Conservation (phyloP, 495 filamentous ascomycete species). For the Aspergillus saccharolyticus region DNA sequence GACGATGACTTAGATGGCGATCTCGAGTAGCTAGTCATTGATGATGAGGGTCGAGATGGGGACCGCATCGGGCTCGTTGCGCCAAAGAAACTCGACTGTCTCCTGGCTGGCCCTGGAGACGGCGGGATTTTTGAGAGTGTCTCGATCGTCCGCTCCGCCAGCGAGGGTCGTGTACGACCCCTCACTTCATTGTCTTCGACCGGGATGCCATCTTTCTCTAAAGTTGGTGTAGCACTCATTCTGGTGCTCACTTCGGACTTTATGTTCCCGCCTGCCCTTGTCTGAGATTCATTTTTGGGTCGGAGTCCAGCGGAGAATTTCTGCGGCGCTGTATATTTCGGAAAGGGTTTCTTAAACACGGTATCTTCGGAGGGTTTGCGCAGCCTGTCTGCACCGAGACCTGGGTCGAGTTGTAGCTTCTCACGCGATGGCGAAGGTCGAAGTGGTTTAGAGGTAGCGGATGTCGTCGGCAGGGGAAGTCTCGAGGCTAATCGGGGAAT, state of each 20-base stretch:
- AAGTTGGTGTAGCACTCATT: slow-evolving; percentile 5
- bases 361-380: slow-evolving; percentile 40
- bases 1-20: slow-evolving; percentile 45
- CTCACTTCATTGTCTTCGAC: slow-evolving; percentile 25
- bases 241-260: slow-evolving; percentile 17
- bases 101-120: slow-evolving; percentile 53
- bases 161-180: slow-evolving; percentile 44
- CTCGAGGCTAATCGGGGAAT: slow-evolving; percentile 40
- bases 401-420: slow-evolving; percentile 37
- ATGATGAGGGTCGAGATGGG: slow-evolving; percentile 50
- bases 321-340: slow-evolving; percentile 25
- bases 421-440: slow-evolving; percentile 45
- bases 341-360: slow-evolving; percentile 33
- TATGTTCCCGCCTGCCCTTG: slow-evolving; percentile 16
- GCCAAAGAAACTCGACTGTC: slow-evolving; percentile 59
- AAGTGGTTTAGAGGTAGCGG: slow-evolving; percentile 30
- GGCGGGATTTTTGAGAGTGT: slow-evolving; percentile 59
- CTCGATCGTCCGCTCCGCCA: slow-evolving; percentile 66
- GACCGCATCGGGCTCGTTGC: slow-evolving; percentile 52
- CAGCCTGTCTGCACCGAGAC: slow-evolving; percentile 31
- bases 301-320: slow-evolving; percentile 16
- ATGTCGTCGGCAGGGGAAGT: slow-evolving; percentile 41
- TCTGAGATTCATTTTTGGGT: slow-evolving; percentile 17
- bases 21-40: slow-evolving; percentile 44
- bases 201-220: slow-evolving; percentile 5